These are phyloP conservation scores for Schwanniomyces occidentalis DNA, from an alignment of 805 yeast species.

Conservation along the genomic window DNA sequence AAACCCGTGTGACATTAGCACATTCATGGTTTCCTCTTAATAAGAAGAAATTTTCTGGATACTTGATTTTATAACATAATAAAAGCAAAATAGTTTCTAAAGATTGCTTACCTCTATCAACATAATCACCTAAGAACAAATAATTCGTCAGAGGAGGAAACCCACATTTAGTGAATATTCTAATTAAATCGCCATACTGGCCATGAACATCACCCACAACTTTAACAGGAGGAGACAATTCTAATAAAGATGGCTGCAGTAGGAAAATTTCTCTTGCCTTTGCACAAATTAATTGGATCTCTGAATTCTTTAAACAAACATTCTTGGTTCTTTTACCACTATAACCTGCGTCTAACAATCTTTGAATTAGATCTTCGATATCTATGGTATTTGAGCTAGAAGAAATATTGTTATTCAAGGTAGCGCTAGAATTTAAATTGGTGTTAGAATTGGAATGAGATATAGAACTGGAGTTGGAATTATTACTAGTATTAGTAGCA, in stretches of 20 bases:
- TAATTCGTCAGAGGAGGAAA: constrained; percentile 95
- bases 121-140: constrained; percentile 93
- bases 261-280: constrained; percentile 87
- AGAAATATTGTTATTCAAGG: constrained; percentile 5
- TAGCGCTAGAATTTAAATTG: neutral
- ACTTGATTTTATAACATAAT: constrained; percentile 91
- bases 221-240: constrained; percentile 82
- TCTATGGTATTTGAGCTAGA: constrained; percentile 32
- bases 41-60: constrained; percentile 92
- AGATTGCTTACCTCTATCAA: constrained; percentile 96
- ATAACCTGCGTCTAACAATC: constrained; percentile 93
- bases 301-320: constrained; percentile 86
- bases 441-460: too few relatives aligned
- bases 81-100: constrained; percentile 86
- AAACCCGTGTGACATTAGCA: constrained; percentile 93
- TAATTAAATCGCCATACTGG: constrained; percentile 86
- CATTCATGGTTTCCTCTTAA: constrained; percentile 97
- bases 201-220: constrained; percentile 97
- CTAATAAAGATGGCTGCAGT: constrained; percentile 86
- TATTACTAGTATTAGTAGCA: constrained; percentile 1
- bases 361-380: constrained; percentile 86
- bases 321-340: constrained; percentile 89
- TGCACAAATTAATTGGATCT: constrained; percentile 82
- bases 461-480: too few relatives aligned
- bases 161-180: constrained; percentile 93